A percentile compares a stretch with the other conserved stretches of the same genome.
Conservation (phyloP, 108 stramenopile genomes). For the Fragilariopsis cylindrus region DNA sequence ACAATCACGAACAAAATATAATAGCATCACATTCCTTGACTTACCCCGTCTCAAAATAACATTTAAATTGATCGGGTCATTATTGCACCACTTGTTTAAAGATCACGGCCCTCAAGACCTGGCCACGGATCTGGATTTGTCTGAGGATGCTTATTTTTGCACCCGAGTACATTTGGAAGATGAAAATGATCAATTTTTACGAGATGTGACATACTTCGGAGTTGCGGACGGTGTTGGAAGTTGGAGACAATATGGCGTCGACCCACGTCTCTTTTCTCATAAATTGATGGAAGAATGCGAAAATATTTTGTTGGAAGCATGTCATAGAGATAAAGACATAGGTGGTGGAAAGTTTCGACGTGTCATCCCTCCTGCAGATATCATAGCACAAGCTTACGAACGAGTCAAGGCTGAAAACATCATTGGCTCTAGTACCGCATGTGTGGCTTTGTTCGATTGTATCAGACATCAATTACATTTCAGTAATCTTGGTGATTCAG, state of each 20-base stretch:
- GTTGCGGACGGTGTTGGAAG: constrained; percentile 97
- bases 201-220: constrained; percentile 82
- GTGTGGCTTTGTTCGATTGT: constrained; percentile 89
- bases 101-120: constrained; percentile 70
- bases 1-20: neutral
- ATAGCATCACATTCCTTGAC: neutral
- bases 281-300: constrained; percentile 84
- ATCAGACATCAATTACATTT: constrained; percentile 91
- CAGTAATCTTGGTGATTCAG: constrained; percentile 94
- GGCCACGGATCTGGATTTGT: constrained; percentile 66
- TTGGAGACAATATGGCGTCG: constrained; percentile 94
- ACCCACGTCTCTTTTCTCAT: constrained; percentile 89
- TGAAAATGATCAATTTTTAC: constrained; percentile 56
- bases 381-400: constrained; percentile 73
- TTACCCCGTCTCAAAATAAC: neutral
- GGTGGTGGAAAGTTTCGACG: constrained; percentile 55
- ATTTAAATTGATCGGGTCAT: neutral
- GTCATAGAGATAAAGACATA: constrained; percentile 18
- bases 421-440: constrained; percentile 89
- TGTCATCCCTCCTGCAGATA: constrained; percentile 61
- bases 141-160: constrained; percentile 89
- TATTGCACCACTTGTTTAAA: neutral
- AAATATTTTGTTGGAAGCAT: constrained; percentile 61
- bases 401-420: constrained; percentile 79
- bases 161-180: constrained; percentile 57